phyloP scores from a whole-genome alignment of 2,329 filamentous ascomycete genomes.

The Cercospora zeina region DNA sequence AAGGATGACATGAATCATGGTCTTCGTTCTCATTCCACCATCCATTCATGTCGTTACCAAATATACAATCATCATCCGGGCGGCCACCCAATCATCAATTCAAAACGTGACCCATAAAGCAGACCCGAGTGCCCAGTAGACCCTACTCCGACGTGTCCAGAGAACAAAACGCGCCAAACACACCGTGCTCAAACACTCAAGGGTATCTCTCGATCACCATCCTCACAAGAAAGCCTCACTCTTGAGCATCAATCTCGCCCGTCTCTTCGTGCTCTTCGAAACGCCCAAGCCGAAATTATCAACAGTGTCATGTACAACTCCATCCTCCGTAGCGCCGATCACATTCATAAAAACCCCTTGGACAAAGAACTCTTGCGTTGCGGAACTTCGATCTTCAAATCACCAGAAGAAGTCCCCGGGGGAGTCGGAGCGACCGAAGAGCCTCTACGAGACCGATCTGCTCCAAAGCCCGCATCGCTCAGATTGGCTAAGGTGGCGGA shows the following conservation, averaged over 20 bases:
- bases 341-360: conserved; percentile 54
- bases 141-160: background rate
- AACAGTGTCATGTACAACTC: conserved; percentile 21
- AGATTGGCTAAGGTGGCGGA: conserved; percentile 40
- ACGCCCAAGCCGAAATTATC: conserved; percentile 10
- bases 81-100: background rate
- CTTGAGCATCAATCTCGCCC: conserved; percentile 23
- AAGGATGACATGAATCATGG: background rate
- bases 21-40: background rate
- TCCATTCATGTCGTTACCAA: conserved; percentile 7
- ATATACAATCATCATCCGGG: conserved; percentile 1
- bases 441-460: conserved; percentile 43
- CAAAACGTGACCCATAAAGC: background rate
- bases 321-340: conserved; percentile 26
- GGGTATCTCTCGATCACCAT: conserved; percentile 6
- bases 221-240: conserved; percentile 31
- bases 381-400: conserved; percentile 42
- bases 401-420: conserved; percentile 32
- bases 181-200: conserved; percentile 6
- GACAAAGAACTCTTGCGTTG: conserved; percentile 48
- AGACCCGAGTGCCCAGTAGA: conserved; percentile 1
- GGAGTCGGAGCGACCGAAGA: conserved; percentile 46
- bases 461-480: conserved; percentile 47
- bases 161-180: conserved; percentile 7
- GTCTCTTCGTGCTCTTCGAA: conserved; percentile 10